Conservation (phyloP, 345 rosid species). For the Adansonia digitata region DNA sequence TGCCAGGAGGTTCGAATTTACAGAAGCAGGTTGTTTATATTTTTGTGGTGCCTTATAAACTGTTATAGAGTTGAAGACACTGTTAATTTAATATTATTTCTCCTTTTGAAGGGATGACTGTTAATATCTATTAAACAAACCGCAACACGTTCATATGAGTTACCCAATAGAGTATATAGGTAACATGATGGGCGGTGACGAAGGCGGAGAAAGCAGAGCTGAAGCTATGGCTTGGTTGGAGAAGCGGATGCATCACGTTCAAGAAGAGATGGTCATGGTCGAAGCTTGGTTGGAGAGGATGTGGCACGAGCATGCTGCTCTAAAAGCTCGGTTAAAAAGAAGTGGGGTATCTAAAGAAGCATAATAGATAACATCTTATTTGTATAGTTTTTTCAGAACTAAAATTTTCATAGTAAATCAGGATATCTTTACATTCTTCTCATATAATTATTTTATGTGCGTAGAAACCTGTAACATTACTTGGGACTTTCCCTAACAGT, state of each 20-base stretch:
- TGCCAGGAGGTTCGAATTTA: conserved; percentile 81
- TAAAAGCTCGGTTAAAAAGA: conserved; percentile 58
- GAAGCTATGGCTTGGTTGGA: conserved; percentile 65
- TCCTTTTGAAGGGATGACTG: neutral
- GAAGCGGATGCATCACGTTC: conserved; percentile 64
- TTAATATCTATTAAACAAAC: conserved; percentile 63
- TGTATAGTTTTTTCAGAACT: neutral
- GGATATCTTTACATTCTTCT: neutral
- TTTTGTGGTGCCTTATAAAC: neutral
- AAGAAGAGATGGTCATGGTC: conserved; percentile 69
- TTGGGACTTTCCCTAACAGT: too few relatives aligned
- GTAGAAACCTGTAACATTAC: too few relatives aligned
- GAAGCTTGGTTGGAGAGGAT: conserved; percentile 76
- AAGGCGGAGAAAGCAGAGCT: conserved; percentile 28
- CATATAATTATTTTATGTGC: too few relatives aligned
- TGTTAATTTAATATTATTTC: neutral
- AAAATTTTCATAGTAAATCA: neutral
- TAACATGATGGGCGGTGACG: too few relatives aligned
- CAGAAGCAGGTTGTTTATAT: conserved; percentile 56
- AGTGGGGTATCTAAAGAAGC: conserved; percentile 30
- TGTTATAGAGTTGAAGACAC: neutral
- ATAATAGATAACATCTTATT: neutral
- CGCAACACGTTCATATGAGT: conserved; percentile 44
- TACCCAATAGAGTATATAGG: conserved; percentile 32
- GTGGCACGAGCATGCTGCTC: conserved; percentile 47